phyloP scores from a whole-genome alignment of 306 rosid species.

The Styphnolobium japonicum region DNA sequence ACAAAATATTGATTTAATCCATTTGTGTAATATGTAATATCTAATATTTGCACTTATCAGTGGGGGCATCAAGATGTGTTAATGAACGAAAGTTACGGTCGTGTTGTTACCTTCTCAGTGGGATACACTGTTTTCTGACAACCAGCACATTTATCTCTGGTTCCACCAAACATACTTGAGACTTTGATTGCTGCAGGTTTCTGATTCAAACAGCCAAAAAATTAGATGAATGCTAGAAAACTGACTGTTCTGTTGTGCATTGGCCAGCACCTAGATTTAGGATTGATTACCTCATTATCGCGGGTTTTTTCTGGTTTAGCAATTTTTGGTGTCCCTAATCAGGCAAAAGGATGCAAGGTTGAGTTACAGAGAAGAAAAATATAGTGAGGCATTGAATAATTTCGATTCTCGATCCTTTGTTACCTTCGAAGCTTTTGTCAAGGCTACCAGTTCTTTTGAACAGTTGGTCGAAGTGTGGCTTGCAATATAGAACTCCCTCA shows the following conservation, averaged over 20 bases:
- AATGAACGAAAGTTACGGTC: neutral
- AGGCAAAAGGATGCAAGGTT: neutral
- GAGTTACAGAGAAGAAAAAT: constrained; percentile 8
- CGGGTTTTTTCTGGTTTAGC: constrained; percentile 72
- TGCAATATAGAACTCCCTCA: constrained; percentile 96
- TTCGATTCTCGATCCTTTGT: constrained; percentile 7
- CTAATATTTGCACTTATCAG: no score
- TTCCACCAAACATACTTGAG: constrained; percentile 88
- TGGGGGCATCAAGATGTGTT: no score
- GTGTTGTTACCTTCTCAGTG: constrained; percentile 74
- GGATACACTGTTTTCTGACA: constrained; percentile 93
- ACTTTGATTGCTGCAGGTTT: constrained; percentile 72
- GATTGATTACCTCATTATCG: constrained; percentile 64
- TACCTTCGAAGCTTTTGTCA: constrained; percentile 97
- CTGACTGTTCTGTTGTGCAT: neutral
- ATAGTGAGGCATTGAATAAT: neutral
- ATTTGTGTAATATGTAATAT: neutral
- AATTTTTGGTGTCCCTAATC: constrained; percentile 86
- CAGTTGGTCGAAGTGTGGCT: constrained; percentile 91
- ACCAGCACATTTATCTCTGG: constrained; percentile 93
- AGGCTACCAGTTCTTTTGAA: constrained; percentile 99
- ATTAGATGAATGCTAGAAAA: constrained; percentile 19
- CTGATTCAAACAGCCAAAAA: constrained; percentile 38
- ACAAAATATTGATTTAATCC: constrained; percentile 14
- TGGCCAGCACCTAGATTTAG: neutral